Evolutionary conservation across 345 rosid genomes (phyloP).

Genomic region (Gossypium raimondii): DNA sequence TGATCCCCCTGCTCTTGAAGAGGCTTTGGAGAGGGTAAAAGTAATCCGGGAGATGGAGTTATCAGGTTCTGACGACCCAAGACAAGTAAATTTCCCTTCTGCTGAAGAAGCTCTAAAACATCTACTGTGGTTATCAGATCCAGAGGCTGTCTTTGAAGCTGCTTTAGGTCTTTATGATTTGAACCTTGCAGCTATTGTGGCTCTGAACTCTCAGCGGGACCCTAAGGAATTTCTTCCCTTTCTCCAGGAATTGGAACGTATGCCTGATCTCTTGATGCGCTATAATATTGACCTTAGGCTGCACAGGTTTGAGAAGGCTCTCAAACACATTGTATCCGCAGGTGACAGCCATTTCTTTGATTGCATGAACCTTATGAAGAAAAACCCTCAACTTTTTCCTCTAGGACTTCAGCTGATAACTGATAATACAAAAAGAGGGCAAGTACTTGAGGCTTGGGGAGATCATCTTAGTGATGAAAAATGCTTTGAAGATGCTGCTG

Average conservation of each 20-base stretch:
- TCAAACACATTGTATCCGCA: constrained; percentile 71
- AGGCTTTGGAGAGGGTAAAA: constrained; percentile 84
- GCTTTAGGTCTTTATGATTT: constrained; percentile 94
- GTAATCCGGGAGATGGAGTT: constrained; percentile 84
- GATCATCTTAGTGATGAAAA: constrained; percentile 74
- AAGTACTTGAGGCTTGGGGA: constrained; percentile 87
- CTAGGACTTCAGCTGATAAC: constrained; percentile 66
- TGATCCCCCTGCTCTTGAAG: constrained; percentile 87
- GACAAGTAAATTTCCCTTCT: constrained; percentile 58
- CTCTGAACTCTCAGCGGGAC: constrained; percentile 87
- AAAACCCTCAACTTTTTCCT: constrained; percentile 78
- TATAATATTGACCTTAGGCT: constrained; percentile 80
- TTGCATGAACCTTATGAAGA: constrained; percentile 69
- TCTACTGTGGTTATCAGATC: constrained; percentile 88
- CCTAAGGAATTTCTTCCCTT: constrained; percentile 98
- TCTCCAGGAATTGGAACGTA: constrained; percentile 71
- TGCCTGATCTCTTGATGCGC: constrained; percentile 70
- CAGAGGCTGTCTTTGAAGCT: constrained; percentile 90
- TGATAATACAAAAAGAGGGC: constrained; percentile 53
- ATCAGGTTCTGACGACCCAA: constrained; percentile 49
- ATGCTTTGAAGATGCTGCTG: constrained; percentile 85
- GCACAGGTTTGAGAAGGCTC: constrained; percentile 79
- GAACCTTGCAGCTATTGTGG: constrained; percentile 97
- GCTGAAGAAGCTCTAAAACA: constrained; percentile 96
- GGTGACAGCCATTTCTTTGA: constrained; percentile 70